Evolutionary conservation across 148 eudicot species (phyloP), one percentile per base, ranked within the genome.

Genomic region (Linanthus parryae): DNA sequence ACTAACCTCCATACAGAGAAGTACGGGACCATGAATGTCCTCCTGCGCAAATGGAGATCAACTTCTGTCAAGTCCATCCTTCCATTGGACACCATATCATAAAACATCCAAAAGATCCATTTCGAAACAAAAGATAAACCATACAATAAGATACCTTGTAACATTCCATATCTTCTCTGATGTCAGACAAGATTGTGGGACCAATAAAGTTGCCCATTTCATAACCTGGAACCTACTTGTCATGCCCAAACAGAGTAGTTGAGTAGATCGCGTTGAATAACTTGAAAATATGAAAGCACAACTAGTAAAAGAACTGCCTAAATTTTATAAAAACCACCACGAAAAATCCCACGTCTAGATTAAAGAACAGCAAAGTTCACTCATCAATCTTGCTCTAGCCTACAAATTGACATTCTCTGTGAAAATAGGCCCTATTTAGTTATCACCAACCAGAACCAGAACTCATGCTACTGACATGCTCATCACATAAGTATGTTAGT

Each of bases 141-240:
- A 55, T 29, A 33, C 43, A 33, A 38, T 5, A 26, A 44, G 31
- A 21, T 64, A 77, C 82, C 78, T 65, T 77, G 55, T 69, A 75
- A 63, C 79, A 73, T 38, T 70, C 83, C 88, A 81, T 78, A 33
- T 82, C 81, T 29, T 52, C 53, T 51, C 70, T 78, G 41, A 81
- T 54, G 61, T 73, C 78, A 55, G 72, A 59, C 57, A 85, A 54
- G 57, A 85, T 76, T 33, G 88, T 75, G 26, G 94, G 88, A 41
- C 85, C 94, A 58, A 85, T 58, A 69, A 85, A 85, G 74, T 81
- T 81, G 38, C 94, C 88, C 52, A 61, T 54, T 42, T 71, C 76
- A 64, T 75, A 81, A 36, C 65, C 63, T 52, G 82, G 71, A 49
- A 85, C 85, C 94, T 81, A 57, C 25, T 48, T n/a, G 45, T 31